These are phyloP conservation scores for Chalciporus piperatus DNA, from an alignment of 768 basidiomycete genomes.

Conservation along the genomic window DNA sequence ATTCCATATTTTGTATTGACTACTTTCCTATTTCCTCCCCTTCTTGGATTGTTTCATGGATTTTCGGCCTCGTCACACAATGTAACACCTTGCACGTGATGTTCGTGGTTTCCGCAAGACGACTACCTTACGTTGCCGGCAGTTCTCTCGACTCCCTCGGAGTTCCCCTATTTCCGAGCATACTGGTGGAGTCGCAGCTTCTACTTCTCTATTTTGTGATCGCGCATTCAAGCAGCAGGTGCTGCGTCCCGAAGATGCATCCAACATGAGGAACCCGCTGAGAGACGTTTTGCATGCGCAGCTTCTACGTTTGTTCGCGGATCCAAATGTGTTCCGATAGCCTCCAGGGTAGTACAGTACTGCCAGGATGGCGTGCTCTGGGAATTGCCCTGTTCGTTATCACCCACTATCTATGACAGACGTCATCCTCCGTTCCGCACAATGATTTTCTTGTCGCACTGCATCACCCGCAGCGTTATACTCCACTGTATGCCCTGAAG, in stretches of 20 bases:
- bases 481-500: constrained; percentile 15
- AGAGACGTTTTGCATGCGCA: constrained; percentile 4
- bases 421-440: constrained; percentile 15
- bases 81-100: too few species aligned
- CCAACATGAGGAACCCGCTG: background rate
- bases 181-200: constrained; percentile 1
- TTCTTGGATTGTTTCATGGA: too few species aligned
- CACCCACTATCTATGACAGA: constrained; percentile 13
- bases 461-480: constrained; percentile 3
- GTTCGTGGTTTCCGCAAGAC: too few species aligned
- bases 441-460: constrained; percentile 19
- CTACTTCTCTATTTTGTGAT: background rate
- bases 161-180: constrained; percentile 20
- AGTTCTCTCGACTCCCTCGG: constrained; percentile 19
- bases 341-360: background rate
- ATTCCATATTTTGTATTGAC: too few species aligned
- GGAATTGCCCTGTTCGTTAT: constrained; percentile 9
- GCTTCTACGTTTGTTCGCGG: background rate
- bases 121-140: constrained; percentile 11
- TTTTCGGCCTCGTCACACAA: too few species aligned
- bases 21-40: too few species aligned
- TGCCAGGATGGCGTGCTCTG: background rate
- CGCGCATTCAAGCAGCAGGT: background rate
- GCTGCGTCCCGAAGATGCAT: background rate
- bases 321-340: background rate